A percentile compares a stretch with the other conserved stretches of the same genome.
These are phyloP conservation scores for Paecilomyces dactylethromorphus DNA, from an alignment of 2,329 filamentous ascomycete genomes.

Conservation along the genomic window DNA sequence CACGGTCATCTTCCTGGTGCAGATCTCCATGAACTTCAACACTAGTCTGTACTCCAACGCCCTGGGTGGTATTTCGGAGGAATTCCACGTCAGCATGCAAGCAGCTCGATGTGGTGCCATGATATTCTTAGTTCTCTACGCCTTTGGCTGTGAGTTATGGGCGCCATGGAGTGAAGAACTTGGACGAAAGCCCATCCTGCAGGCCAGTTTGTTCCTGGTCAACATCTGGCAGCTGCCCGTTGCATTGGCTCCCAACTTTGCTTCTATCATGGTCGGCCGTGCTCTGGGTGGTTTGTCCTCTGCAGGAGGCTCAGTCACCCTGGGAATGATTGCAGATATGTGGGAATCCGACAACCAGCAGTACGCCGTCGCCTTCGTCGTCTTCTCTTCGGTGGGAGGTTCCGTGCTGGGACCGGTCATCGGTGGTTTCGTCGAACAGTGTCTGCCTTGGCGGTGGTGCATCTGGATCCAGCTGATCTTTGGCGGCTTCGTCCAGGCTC, in stretches of 20 bases:
- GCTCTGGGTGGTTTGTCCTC: constrained; percentile 64
- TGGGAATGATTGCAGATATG: constrained; percentile 70
- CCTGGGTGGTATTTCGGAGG: constrained; percentile 55
- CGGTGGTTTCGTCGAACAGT: constrained; percentile 67
- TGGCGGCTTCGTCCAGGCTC: constrained; percentile 59
- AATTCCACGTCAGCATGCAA: constrained; percentile 63
- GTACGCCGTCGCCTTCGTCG: constrained; percentile 68
- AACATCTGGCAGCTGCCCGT: constrained; percentile 72
- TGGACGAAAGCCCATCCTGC: constrained; percentile 68
- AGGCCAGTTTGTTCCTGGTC: constrained; percentile 65
- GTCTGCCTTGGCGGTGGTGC: constrained; percentile 64
- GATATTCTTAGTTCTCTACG: constrained; percentile 72
- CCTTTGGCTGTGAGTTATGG: constrained; percentile 83
- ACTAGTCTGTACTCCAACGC: constrained; percentile 68
- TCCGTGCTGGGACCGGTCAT: constrained; percentile 71
- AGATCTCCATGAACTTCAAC: constrained; percentile 75
- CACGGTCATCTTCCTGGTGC: constrained; percentile 65
- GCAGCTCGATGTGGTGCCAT: constrained; percentile 67
- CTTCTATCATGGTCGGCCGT: constrained; percentile 62
- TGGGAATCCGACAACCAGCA: constrained; percentile 66
- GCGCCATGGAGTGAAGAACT: constrained; percentile 82
- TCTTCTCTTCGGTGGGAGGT: constrained; percentile 73
- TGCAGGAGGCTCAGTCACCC: constrained; percentile 65
- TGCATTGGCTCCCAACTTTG: constrained; percentile 67
- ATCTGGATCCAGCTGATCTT: constrained; percentile 85